Evolutionary conservation across 179 eudicot species (phyloP).

Genomic region (Amaranthus tricolor): DNA sequence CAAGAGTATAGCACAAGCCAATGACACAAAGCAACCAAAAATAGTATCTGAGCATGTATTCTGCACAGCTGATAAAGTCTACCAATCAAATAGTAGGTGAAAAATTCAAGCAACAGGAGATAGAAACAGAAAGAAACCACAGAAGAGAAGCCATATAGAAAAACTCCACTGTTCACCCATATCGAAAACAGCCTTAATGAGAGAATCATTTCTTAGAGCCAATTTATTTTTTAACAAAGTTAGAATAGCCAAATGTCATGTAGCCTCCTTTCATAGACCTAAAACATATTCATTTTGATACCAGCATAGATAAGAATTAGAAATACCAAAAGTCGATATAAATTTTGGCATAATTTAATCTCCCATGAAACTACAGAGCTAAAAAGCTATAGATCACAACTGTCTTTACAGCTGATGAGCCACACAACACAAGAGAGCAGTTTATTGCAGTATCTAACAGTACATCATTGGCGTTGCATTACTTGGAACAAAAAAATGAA

Average conservation of each 20-base stretch:
- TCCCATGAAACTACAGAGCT: not conserved
- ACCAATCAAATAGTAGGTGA: not conserved
- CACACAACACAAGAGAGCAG: not conserved
- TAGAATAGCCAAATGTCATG: not conserved
- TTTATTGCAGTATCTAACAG: not conserved
- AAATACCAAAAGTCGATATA: not conserved
- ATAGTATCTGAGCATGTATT: not conserved
- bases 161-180: no score
- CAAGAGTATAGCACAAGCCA: constrained; percentile 7
- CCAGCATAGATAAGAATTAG: not conserved
- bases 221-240: not conserved
- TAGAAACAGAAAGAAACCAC: not conserved
- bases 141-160: not conserved
- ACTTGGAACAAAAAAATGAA: not conserved
- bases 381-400: no score
- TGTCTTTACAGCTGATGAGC: not conserved
- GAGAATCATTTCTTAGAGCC: not conserved
- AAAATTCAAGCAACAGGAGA: not conserved
- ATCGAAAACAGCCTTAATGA: not conserved
- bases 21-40: constrained; percentile 5
- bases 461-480: not conserved
- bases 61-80: no score
- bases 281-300: not conserved
- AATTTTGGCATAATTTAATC: not conserved
- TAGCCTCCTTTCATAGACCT: not conserved